Base-by-base conservation (phyloP, 2,329 filamentous ascomycete genomes). In the Eutypa lata region DNA sequence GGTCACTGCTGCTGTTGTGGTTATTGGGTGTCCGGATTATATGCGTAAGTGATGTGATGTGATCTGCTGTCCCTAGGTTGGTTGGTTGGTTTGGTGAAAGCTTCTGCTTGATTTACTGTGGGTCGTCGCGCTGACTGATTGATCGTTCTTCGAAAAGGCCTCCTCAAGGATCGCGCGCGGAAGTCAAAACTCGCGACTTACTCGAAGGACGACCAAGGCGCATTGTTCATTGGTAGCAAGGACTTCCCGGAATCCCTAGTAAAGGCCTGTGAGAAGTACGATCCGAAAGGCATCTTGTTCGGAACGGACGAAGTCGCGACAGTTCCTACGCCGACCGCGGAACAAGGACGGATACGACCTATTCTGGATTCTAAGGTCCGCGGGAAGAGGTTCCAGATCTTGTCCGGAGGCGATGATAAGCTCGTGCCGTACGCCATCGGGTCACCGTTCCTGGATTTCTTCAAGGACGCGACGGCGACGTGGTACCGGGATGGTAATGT, bases 21-120 rank as follows among this genome's bases (percentile, higher is more conserved):
- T 96, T 22, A 89, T 97, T 50, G 94, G 93, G 1, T 96, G 91
- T 69, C 91, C 92, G 1, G 93, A 99, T 71, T 96, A 90, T 63
- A 83, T 86, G 57, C 78, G 89, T 84, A 61, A 73, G 68, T 62
- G 6, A n/a, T n/a, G n/a, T n/a, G n/a, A n/a, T n/a, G n/a, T n/a
- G n/a, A n/a, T n/a, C n/a, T n/a, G n/a, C n/a, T n/a, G n/a, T n/a
- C n/a, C n/a, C n/a, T n/a, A n/a, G n/a, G n/a, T n/a, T n/a, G n/a
- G n/a, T n/a, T n/a, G n/a, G n/a, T n/a, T n/a, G n/a, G n/a, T n/a
- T n/a, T n/a, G n/a, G n/a, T n/a, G n/a, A n/a, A n/a, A n/a, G n/a
- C n/a, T n/a, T n/a, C n/a, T n/a, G n/a, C n/a, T n/a, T n/a, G n/a
- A n/a, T n/a, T n/a, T n/a, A n/a, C n/a, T n/a, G n/a, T n/a, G n/a